Evolutionary conservation across 306 rosid species (phyloP).

Genomic region (Rubus parviflorus): DNA sequence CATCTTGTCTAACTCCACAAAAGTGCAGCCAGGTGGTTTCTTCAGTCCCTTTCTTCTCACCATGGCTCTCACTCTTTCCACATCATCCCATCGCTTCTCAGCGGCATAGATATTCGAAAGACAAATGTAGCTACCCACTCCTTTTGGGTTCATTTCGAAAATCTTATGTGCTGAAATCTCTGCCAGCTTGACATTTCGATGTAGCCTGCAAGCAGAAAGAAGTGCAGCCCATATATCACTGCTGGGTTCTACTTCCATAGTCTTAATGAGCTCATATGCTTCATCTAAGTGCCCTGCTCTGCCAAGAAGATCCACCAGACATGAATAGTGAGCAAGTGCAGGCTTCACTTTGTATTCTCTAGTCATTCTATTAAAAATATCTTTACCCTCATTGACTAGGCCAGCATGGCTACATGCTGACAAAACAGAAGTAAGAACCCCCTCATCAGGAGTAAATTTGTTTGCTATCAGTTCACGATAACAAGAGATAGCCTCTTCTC

Average conservation of each 20-base stretch:
- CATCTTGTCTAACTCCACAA: slow-evolving; percentile 53
- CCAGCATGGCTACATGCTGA: slow-evolving; percentile 73
- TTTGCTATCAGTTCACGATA: slow-evolving; percentile 44
- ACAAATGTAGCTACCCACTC: slow-evolving; percentile 56
- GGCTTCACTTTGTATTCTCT: slow-evolving; percentile 46
- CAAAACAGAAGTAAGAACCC: slow-evolving; percentile 54
- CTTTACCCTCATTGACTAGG: slow-evolving; percentile 54
- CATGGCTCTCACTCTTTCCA: slow-evolving; percentile 48
- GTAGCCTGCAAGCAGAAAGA: slow-evolving; percentile 59
- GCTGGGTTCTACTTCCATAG: slow-evolving; percentile 44
- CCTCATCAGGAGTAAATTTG: slow-evolving; percentile 52
- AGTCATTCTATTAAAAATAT: slow-evolving; percentile 43
- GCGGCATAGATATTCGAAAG: slow-evolving; percentile 70
- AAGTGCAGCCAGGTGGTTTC: slow-evolving; percentile 57
- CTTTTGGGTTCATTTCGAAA: slow-evolving; percentile 50
- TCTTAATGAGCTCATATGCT: slow-evolving; percentile 48
- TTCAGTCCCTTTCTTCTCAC: slow-evolving; percentile 43
- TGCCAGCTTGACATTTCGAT: slow-evolving; percentile 47
- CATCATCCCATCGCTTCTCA: slow-evolving; percentile 57
- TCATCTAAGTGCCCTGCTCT: slow-evolving; percentile 58
- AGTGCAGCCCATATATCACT: slow-evolving; percentile 57
- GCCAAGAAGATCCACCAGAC: slow-evolving; percentile 63
- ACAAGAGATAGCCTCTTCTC: slow-evolving; percentile 53
- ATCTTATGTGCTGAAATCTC: slow-evolving; percentile 53
- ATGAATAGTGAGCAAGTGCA: slow-evolving; percentile 46